Percentiles rank a stretch among this genome's conserved stretches.
Conservation (phyloP, 768 basidiomycete species). For the Paxillus involutus region DNA sequence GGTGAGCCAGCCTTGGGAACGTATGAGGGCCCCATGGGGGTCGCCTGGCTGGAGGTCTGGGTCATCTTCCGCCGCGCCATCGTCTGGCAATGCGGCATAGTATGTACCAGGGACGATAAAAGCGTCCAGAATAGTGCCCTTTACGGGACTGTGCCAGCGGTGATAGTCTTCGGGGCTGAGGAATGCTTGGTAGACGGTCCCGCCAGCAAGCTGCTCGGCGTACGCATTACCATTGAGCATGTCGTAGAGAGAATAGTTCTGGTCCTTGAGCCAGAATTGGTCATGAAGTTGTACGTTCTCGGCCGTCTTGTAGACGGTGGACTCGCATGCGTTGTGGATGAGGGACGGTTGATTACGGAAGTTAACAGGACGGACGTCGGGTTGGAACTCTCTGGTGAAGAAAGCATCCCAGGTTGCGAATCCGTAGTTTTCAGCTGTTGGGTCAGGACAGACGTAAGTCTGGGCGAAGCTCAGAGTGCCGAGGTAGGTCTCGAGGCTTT, state of each 20-base stretch:
- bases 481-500: not conserved
- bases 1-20: slow-evolving; percentile 43
- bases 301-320: slow-evolving; percentile 36
- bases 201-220: slow-evolving; percentile 44
- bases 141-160: slow-evolving; percentile 60
- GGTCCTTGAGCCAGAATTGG: slow-evolving; percentile 57
- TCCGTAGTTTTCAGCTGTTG: slow-evolving; percentile 22
- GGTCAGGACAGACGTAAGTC: not conserved
- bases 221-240: slow-evolving; percentile 44
- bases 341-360: slow-evolving; percentile 19
- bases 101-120: slow-evolving; percentile 29
- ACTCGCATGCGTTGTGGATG: slow-evolving; percentile 56
- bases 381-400: slow-evolving; percentile 44
- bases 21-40: slow-evolving; percentile 20
- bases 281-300: slow-evolving; percentile 40
- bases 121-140: slow-evolving; percentile 37
- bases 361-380: slow-evolving; percentile 26
- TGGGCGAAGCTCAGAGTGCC: not conserved
- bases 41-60: slow-evolving; percentile 2
- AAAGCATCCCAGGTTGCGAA: slow-evolving; percentile 51
- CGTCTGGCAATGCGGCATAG: slow-evolving; percentile 14
- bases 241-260: slow-evolving; percentile 57
- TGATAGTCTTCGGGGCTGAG: slow-evolving; percentile 53
- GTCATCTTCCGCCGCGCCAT: not conserved
- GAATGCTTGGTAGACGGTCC: slow-evolving; percentile 55